Base-by-base conservation (phyloP, 164 flowering plant species). In the Euptelea pleiosperma region DNA sequence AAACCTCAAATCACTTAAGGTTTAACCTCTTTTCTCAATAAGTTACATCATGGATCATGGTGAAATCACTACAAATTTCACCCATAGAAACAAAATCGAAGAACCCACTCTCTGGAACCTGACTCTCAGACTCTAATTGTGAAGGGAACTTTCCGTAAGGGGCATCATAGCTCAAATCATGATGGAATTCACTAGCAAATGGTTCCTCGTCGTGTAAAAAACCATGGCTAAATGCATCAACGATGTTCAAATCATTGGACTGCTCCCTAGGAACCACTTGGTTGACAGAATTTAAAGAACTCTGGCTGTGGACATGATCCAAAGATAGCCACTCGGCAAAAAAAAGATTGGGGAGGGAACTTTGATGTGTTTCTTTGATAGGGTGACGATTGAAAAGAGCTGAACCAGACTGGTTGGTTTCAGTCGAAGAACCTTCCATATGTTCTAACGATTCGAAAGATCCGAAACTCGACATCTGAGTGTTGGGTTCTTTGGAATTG, bases 301-400 rank as follows among this genome's bases (percentile, higher is more conserved):
- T 29, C 58, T 57, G 62, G 18, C 40, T 35, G 0, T 62, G 40
- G 39, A 58, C 63, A 30, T 66, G 48, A 26, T 79, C 76, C 7
- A 55, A 41, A 0, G 76, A 65, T 3, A 86, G 70, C 96, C 96
- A 89, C 47, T 86, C 96, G 0, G 96, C 66, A 44, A 89, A 89
- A 9, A 86, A 49, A 5, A 85, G 63, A 74, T 75, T 88, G 0
- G 96, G 96, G 28, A 79, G 64, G 46, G 56, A 33, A 60, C 61
- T 55, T 29, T 19, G 55, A 11, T 25, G 12, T 29, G 65, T 33
- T 16, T 62, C 64, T 29, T 14, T 52, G 14, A 58, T 60, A 7
- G 37, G 26, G 36, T 48, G 7, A 21, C 33, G 43, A 44, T 41
- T 55, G 8, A 36, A 51, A 10, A 25, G 7, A 9, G 39, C 53